Evolutionary conservation across 352 stramenopile genomes (phyloP).

Genomic region (Peronosclerospora sorghi): DNA sequence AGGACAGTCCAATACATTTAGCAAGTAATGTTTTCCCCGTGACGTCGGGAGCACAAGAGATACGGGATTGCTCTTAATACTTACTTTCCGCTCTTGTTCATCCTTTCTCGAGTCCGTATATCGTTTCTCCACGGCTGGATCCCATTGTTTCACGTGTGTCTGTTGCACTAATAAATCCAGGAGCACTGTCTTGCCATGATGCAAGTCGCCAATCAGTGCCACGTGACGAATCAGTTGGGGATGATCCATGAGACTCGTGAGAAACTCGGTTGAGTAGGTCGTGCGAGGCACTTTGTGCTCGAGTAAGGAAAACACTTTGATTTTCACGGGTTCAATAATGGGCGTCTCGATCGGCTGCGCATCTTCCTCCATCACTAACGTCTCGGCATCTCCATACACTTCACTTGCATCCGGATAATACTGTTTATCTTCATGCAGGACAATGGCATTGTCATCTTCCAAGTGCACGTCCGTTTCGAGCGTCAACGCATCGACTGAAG

Average conservation of each 20-base stretch:
- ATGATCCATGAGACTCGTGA: constrained; percentile 85
- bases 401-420: constrained; percentile 97
- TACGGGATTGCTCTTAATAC: constrained; percentile 94
- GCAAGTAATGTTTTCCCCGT: constrained; percentile 90
- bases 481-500: constrained; percentile 39
- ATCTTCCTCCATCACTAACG: constrained; percentile 98
- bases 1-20: constrained; percentile 96
- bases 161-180: constrained; percentile 86
- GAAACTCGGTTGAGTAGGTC: constrained; percentile 85
- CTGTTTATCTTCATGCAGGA: constrained; percentile 99
- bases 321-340: constrained; percentile 93
- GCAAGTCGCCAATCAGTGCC: constrained; percentile 94
- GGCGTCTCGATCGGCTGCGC: constrained; percentile 96
- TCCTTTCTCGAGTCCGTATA: constrained; percentile 95
- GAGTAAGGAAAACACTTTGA: constrained; percentile 89
- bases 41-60: constrained; percentile 90
- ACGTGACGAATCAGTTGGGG: constrained; percentile 89
- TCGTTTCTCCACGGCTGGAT: constrained; percentile 63
- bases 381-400: constrained; percentile 94
- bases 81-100: constrained; percentile 95
- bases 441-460: constrained; percentile 88
- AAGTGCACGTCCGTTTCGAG: constrained; percentile 29
- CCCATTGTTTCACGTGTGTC: constrained; percentile 81
- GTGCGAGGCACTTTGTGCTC: constrained; percentile 73
- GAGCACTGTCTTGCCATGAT: constrained; percentile 93